A percentile compares a stretch with the other conserved stretches of the same genome.
Conservation (phyloP, 2,329 filamentous ascomycete genomes). For the Ascochyta pisi region DNA sequence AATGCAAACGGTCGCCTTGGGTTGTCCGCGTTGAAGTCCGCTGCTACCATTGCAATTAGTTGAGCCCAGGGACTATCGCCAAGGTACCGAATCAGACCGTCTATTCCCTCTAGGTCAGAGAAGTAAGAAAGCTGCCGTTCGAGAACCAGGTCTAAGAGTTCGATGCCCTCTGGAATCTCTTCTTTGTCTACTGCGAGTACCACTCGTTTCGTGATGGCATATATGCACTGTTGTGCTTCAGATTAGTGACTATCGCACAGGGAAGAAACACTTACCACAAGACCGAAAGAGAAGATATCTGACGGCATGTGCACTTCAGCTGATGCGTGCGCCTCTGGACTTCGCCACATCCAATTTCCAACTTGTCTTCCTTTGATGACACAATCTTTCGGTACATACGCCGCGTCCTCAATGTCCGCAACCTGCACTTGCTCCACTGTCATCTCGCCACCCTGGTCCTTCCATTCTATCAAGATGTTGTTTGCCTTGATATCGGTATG, state of each 20-base stretch:
- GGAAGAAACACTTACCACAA: conserved; percentile 48
- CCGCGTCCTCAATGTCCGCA: conserved; percentile 53
- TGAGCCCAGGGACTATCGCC: conserved; percentile 46
- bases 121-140: conserved; percentile 59
- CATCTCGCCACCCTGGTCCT: conserved; percentile 39
- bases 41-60: conserved; percentile 39
- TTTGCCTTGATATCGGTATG: conserved; percentile 53
- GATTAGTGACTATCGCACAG: not conserved
- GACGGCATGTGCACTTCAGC: conserved; percentile 49
- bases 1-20: conserved; percentile 50
- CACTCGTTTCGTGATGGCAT: conserved; percentile 50
- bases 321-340: conserved; percentile 55
- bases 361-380: conserved; percentile 47
- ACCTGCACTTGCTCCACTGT: conserved; percentile 49
- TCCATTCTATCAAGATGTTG: conserved; percentile 54
- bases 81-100: conserved; percentile 53
- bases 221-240: conserved; percentile 51
- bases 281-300: conserved; percentile 55
- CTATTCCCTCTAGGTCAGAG: conserved; percentile 52
- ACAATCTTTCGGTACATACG: conserved; percentile 47
- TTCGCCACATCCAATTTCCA: conserved; percentile 57
- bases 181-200: conserved; percentile 49
- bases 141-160: conserved; percentile 50
- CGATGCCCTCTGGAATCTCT: conserved; percentile 44
- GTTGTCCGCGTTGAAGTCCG: conserved; percentile 52